Evolutionary conservation across 805 yeast genomes (phyloP), one percentile per base, ranked within the genome.

Genomic region (Candida golubevii): DNA sequence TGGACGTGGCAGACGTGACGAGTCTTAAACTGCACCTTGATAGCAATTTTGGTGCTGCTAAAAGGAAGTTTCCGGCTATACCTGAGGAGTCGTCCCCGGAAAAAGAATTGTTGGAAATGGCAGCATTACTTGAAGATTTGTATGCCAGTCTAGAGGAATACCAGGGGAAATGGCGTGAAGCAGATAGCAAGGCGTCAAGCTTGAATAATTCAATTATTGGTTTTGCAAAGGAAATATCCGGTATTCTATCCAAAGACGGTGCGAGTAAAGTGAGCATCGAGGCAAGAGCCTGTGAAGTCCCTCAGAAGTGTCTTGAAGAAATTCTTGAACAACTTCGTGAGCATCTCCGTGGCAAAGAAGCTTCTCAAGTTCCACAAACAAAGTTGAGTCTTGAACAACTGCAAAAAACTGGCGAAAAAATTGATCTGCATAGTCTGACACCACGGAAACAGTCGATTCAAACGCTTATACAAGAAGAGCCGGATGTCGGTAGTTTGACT

Each of bases 81-180:
- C 10, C 4, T 8, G 52, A 50, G 28, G 49, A 62, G n/a, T 5
- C 23, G n/a, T 38, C 39, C 6, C 46, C 39, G 15, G 55, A 58
- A 7, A 45, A 49, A 23, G 62, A 63, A 36, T 65, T 67, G 38
- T 62, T 65, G 36, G 74, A 70, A 39, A 55, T 69, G 12, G 61
- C 53, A 41, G 55, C 58, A 32, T 55, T 71, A 23, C 67, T 70
- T 40, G 66, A 69, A 40, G 75, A 71, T 39, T 55, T 71, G 39
- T 67, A 66, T 46, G 52, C 55, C 7, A 69, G 59, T 43, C 54
- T 71, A 26, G 73, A 68, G 43, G 53, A 51, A 2, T 67, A 65
- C 43, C 67, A 71, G 47, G 45, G 48, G 14, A 64, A 62, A 38
- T 51, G 71, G 38, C 52, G 60, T 12, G 60, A 54, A 7, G 65